A percentile compares a stretch with the other conserved stretches of the same genome.
Evolutionary conservation across 1,139 yeast species (phyloP).

Genomic region (Taphrina flavorubra): DNA sequence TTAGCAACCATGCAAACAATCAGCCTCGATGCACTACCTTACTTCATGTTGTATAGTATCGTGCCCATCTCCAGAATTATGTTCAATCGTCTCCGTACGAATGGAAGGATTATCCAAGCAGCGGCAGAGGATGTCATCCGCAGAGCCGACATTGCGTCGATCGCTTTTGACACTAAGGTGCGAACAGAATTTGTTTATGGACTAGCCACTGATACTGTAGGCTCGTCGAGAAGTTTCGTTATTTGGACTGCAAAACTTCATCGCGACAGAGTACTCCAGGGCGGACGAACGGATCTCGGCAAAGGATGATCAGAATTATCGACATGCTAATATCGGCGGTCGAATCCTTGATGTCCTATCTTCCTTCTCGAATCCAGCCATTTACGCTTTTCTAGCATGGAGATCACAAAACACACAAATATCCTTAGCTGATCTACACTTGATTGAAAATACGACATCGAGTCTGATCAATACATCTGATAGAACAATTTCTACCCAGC

Average conservation of each 20-base stretch:
- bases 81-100: not conserved
- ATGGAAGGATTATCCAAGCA: not conserved
- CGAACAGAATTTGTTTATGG: not conserved
- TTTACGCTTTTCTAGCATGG: conserved; percentile 24
- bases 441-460: conserved; percentile 32
- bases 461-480: conserved; percentile 22
- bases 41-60: conserved; percentile 21
- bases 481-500: conserved; percentile 7
- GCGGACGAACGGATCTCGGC: conserved; percentile 2
- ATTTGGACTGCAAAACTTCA: conserved; percentile 15
- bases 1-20: conserved; percentile 16
- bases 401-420: conserved; percentile 15
- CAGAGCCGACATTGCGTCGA: conserved; percentile 5
- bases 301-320: not conserved
- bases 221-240: conserved; percentile 23
- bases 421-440: conserved; percentile 29
- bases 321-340: not conserved
- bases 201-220: not conserved
- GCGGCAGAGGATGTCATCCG: not conserved
- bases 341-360: conserved; percentile 9
- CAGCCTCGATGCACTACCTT: conserved; percentile 24
- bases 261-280: not conserved
- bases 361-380: conserved; percentile 20
- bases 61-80: conserved; percentile 9
- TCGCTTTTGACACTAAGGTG: conserved; percentile 16